phyloP scores from a whole-genome alignment of 1,139 yeast genomes.

The Scheffersomyces stambukii region DNA sequence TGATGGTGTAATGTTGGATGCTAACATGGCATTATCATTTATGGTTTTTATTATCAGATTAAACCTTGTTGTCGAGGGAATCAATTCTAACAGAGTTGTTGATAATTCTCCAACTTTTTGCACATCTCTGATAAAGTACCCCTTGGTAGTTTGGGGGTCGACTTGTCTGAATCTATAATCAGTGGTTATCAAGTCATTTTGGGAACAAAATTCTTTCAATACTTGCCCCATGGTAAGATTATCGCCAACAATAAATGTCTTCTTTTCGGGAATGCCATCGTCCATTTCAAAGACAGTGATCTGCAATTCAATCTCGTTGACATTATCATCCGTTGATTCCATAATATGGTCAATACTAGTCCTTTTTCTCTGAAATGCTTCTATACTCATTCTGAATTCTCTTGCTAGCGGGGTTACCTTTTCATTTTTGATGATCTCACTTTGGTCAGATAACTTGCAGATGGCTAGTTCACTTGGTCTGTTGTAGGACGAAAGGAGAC shows the following conservation, averaged over 20 bases:
- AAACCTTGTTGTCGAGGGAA: slow-evolving; percentile 13
- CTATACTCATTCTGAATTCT: slow-evolving; percentile 30
- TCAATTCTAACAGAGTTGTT: slow-evolving; percentile 19
- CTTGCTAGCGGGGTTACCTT: slow-evolving; percentile 53
- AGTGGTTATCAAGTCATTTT: slow-evolving; percentile 23
- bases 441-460: slow-evolving; percentile 37
- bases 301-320: slow-evolving; percentile 7
- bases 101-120: slow-evolving; percentile 20
- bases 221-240: slow-evolving; percentile 27
- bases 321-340: slow-evolving; percentile 4
- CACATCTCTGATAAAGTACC: slow-evolving; percentile 14
- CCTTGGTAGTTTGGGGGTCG: slow-evolving; percentile 6
- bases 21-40: slow-evolving; percentile 7
- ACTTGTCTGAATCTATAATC: slow-evolving; percentile 13
- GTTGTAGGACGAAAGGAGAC: slow-evolving; percentile 54
- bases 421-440: slow-evolving; percentile 30
- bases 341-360: slow-evolving; percentile 8
- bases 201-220: slow-evolving; percentile 28
- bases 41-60: slow-evolving; percentile 6
- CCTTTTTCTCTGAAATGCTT: slow-evolving; percentile 14
- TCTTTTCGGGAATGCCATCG: slow-evolving; percentile 7
- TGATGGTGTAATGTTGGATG: slow-evolving; percentile 25
- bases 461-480: slow-evolving; percentile 63
- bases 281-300: slow-evolving; percentile 11
- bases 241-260: slow-evolving; percentile 6